phyloP scores from a whole-genome alignment of 805 yeast genomes.

The Saccharomyces eubayanus region DNA sequence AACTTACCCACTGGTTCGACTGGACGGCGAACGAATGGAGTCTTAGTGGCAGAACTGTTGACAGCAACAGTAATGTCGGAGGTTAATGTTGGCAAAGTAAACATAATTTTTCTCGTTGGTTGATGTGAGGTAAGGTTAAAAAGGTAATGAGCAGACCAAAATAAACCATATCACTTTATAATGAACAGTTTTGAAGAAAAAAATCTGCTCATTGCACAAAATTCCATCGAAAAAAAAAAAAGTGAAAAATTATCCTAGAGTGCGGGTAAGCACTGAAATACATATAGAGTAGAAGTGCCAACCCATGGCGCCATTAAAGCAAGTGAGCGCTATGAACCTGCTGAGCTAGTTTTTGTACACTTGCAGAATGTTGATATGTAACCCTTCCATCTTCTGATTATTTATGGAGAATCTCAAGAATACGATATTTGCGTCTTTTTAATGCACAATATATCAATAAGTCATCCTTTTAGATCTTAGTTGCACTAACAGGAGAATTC shows the following conservation, averaged over 20 bases:
- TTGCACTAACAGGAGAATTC: no score
- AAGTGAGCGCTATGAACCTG: neutral
- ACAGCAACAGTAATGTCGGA: slow-evolving; percentile 45
- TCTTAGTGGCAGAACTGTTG: slow-evolving; percentile 41
- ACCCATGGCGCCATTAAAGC: neutral
- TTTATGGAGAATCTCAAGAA: no score
- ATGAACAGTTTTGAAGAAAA: neutral
- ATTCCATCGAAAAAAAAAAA: neutral
- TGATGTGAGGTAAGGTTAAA: neutral
- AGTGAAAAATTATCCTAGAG: neutral
- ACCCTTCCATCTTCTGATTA: no score
- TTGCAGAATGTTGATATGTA: no score
- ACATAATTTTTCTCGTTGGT: slow-evolving; percentile 7
- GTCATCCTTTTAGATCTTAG: no score
- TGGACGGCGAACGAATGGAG: slow-evolving; percentile 65
- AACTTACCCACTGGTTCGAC: slow-evolving; percentile 95
- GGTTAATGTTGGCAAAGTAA: slow-evolving; percentile 44
- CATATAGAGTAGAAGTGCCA: neutral
- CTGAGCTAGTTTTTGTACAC: no score
- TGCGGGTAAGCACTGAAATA: neutral
- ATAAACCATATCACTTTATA: neutral
- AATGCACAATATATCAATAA: no score
- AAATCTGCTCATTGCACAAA: neutral
- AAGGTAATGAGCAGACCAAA: neutral
- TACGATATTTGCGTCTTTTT: no score